These are phyloP conservation scores for Hyaloperonospora brassicae DNA, from an alignment of 352 stramenopile species.

Conservation along the genomic window DNA sequence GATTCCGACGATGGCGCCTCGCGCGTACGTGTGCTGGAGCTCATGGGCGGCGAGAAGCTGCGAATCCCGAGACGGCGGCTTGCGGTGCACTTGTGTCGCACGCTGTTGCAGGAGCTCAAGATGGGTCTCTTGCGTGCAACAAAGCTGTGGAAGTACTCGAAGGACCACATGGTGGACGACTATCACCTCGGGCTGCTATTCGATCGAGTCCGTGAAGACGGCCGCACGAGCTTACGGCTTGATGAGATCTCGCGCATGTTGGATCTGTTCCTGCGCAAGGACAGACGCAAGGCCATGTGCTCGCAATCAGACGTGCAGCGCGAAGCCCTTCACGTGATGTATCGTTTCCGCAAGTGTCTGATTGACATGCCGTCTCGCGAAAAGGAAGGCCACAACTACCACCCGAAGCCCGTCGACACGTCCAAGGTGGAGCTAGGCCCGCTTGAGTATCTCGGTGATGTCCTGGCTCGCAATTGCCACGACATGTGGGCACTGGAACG, in stretches of 20 bases:
- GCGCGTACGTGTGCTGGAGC: constrained; percentile 58
- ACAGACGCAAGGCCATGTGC: constrained; percentile 57
- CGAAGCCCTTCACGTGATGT: constrained; percentile 82
- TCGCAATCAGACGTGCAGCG: constrained; percentile 66
- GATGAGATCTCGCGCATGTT: constrained; percentile 83
- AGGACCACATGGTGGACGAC: constrained; percentile 69
- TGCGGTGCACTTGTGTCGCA: constrained; percentile 60
- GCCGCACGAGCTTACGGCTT: constrained; percentile 64
- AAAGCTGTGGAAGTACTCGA: constrained; percentile 78
- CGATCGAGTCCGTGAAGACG: constrained; percentile 62
- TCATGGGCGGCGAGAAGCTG: constrained; percentile 79
- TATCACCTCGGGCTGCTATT: constrained; percentile 80
- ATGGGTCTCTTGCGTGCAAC: constrained; percentile 63
- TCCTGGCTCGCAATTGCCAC: constrained; percentile 78
- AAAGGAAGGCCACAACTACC: constrained; percentile 84
- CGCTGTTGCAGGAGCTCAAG: constrained; percentile 65
- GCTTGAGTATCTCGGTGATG: constrained; percentile 63
- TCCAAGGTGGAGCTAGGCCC: constrained; percentile 59
- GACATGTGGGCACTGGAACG: constrained; percentile 83
- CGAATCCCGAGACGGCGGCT: constrained; percentile 71
- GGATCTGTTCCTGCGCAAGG: constrained; percentile 74
- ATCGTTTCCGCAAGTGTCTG: constrained; percentile 79
- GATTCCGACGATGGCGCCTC: constrained; percentile 23
- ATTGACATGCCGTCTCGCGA: constrained; percentile 86
- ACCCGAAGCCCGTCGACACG: constrained; percentile 79